phyloP scores from a whole-genome alignment of 345 rosid genomes.

The Crucihimalaya himalaica region DNA sequence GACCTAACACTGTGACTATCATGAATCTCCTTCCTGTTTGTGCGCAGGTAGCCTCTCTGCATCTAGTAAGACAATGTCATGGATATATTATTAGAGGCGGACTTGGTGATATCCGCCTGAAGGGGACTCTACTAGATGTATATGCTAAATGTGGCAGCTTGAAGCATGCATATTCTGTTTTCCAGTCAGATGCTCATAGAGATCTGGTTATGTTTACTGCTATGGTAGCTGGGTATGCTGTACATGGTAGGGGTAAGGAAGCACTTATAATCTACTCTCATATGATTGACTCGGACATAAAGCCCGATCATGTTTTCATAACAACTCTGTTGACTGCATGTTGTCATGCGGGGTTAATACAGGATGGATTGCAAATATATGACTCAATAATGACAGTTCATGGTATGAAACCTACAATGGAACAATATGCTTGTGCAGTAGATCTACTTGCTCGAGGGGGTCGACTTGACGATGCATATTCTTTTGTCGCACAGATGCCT shows the following conservation, averaged over 20 bases:
- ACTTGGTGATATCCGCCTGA: slow-evolving; percentile 57
- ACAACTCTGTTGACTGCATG: slow-evolving; percentile 75
- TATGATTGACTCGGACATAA: slow-evolving; percentile 58
- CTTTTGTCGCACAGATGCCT: slow-evolving; percentile 61
- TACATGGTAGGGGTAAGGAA: slow-evolving; percentile 84
- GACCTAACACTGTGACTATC: slow-evolving; percentile 73
- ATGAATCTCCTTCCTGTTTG: slow-evolving; percentile 77
- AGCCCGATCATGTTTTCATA: slow-evolving; percentile 74
- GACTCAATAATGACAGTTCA: slow-evolving; percentile 52
- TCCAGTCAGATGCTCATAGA: slow-evolving; percentile 50
- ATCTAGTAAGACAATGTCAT: slow-evolving; percentile 72
- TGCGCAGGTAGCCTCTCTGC: slow-evolving; percentile 60
- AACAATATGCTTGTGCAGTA: slow-evolving; percentile 75
- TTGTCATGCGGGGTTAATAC: slow-evolving; percentile 77
- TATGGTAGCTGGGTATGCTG: slow-evolving; percentile 77
- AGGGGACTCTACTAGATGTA: slow-evolving; percentile 66
- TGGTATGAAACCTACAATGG: slow-evolving; percentile 64
- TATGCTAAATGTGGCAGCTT: slow-evolving; percentile 85
- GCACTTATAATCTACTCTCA: slow-evolving; percentile 63
- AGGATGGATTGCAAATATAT: slow-evolving; percentile 68
- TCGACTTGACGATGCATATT: slow-evolving; percentile 66
- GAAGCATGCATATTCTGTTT: slow-evolving; percentile 58
- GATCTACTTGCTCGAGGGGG: slow-evolving; percentile 93
- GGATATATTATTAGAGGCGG: slow-evolving; percentile 63
- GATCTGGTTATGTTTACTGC: slow-evolving; percentile 80